Percentiles rank a stretch among this genome's conserved stretches.
Evolutionary conservation across 2,329 filamentous ascomycete species (phyloP).

Genomic region (Orbilia oligospora): DNA sequence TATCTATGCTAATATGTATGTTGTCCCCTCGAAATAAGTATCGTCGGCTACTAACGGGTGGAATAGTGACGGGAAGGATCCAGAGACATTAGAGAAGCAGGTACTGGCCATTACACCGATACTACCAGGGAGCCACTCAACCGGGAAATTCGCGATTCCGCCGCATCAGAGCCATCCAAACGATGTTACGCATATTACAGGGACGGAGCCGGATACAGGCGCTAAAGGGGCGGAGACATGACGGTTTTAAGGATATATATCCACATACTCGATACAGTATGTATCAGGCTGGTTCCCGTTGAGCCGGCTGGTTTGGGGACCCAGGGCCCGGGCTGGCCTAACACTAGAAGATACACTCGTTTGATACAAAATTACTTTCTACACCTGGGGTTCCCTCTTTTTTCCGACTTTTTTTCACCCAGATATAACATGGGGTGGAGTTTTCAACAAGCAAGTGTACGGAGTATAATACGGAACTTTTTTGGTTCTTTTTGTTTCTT

Average conservation of each 20-base stretch:
- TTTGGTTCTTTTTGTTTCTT: not conserved
- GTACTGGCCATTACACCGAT: slow-evolving; percentile 90
- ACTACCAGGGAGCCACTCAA: slow-evolving; percentile 78
- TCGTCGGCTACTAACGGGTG: not conserved
- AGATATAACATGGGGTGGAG: not conserved
- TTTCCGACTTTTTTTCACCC: slow-evolving; percentile 1
- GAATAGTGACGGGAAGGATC: slow-evolving; percentile 74
- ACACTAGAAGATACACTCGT: not conserved
- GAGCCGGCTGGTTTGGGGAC: slow-evolving; percentile 3
- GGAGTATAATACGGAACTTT: slow-evolving; percentile 30
- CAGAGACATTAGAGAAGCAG: slow-evolving; percentile 81
- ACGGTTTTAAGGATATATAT: slow-evolving; percentile 7
- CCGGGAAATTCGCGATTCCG: slow-evolving; percentile 73
- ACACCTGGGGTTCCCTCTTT: slow-evolving; percentile 3
- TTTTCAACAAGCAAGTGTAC: slow-evolving; percentile 29
- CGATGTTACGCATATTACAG: slow-evolving; percentile 22
- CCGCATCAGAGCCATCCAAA: slow-evolving; percentile 66
- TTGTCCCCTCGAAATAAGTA: slow-evolving; percentile 42
- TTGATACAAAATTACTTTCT: not conserved
- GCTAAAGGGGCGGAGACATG: slow-evolving; percentile 34
- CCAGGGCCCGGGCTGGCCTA: slow-evolving; percentile 4
- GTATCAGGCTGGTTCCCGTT: not conserved
- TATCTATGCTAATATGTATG: slow-evolving; percentile 86
- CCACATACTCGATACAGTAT: not conserved
- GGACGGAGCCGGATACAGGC: slow-evolving; percentile 35